A percentile compares a stretch with the other conserved stretches of the same genome.
phyloP scores from a whole-genome alignment of 2,329 filamentous ascomycete species.

The Neurospora crassa region DNA sequence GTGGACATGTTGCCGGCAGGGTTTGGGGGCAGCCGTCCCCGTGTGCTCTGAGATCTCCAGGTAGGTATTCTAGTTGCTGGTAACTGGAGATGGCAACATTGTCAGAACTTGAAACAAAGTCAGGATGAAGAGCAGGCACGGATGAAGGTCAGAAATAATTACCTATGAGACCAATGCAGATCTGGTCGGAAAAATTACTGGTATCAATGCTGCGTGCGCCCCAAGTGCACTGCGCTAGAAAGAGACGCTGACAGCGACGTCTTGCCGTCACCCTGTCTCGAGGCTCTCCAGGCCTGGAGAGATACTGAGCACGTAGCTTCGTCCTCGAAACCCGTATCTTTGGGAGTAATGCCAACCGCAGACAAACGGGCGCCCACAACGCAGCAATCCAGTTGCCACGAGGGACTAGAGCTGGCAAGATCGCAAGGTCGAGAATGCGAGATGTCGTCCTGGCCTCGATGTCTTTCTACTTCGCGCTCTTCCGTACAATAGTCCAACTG shows the following conservation, averaged over 20 bases:
- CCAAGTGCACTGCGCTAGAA: not conserved
- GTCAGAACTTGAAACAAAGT: not conserved
- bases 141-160: not conserved
- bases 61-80: not conserved
- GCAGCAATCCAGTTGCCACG: not conserved
- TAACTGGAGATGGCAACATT: not conserved
- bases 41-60: not conserved
- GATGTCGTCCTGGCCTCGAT: not conserved
- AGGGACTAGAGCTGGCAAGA: not conserved
- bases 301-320: not conserved
- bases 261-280: too few species aligned
- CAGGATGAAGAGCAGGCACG: not conserved
- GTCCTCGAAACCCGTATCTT: not conserved
- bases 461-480: not conserved
- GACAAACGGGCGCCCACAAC: not conserved
- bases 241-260: too few species aligned
- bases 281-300: not conserved
- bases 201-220: not conserved
- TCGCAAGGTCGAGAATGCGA: not conserved
- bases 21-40: not conserved
- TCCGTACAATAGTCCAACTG: not conserved
- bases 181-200: not conserved
- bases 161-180: not conserved
- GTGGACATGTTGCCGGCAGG: not conserved
- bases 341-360: not conserved